A percentile compares a stretch with the other conserved stretches of the same genome.
Conservation (phyloP, 2,329 filamentous ascomycete species). For the Monosporascus cannonballus region DNA sequence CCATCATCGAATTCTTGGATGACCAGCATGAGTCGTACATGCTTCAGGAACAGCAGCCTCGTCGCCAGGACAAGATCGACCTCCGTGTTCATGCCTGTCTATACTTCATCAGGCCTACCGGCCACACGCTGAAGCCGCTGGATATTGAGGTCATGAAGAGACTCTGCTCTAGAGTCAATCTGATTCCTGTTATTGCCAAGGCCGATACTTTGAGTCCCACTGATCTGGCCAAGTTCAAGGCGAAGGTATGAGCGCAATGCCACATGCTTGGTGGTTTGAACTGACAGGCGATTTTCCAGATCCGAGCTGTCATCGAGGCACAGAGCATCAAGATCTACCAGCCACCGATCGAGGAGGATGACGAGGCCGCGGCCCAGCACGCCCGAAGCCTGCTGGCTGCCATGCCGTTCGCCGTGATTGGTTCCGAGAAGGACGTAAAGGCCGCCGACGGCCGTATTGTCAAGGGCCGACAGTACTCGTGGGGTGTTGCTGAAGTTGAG, state of each 20-base stretch:
- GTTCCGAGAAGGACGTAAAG: slow-evolving; percentile 98
- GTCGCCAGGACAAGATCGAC: slow-evolving; percentile 97
- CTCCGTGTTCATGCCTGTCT: slow-evolving; percentile 96
- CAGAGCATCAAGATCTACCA: slow-evolving; percentile 99
- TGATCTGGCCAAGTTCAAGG: slow-evolving; percentile 91
- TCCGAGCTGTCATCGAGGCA: slow-evolving; percentile 90
- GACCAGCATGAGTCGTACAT: slow-evolving; percentile 99
- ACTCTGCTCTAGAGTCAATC: slow-evolving; percentile 92
- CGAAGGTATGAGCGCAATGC: slow-evolving; percentile 59
- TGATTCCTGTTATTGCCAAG: slow-evolving; percentile 98
- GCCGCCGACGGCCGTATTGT: slow-evolving; percentile 92
- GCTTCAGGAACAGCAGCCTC: slow-evolving; percentile 99
- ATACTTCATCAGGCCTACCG: slow-evolving; percentile 98
- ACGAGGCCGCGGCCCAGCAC: slow-evolving; percentile 92
- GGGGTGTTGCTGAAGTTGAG: slow-evolving; percentile 99
- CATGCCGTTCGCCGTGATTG: slow-evolving; percentile 98
- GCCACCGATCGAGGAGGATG: slow-evolving; percentile 95
- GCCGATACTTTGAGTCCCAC: slow-evolving; percentile 92
- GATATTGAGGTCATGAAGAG: slow-evolving; percentile 99
- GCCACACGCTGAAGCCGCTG: slow-evolving; percentile 95
- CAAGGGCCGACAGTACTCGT: slow-evolving; percentile 98
- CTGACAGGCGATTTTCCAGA: slow-evolving; percentile 43
- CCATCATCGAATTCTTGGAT: slow-evolving; percentile 99
- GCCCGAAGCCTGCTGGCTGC: slow-evolving; percentile 90
- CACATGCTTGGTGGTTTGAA: slow-evolving; percentile 5